These are phyloP conservation scores for Elongisporangium prolatum DNA, from an alignment of 352 stramenopile genomes.

Conservation along the genomic window DNA sequence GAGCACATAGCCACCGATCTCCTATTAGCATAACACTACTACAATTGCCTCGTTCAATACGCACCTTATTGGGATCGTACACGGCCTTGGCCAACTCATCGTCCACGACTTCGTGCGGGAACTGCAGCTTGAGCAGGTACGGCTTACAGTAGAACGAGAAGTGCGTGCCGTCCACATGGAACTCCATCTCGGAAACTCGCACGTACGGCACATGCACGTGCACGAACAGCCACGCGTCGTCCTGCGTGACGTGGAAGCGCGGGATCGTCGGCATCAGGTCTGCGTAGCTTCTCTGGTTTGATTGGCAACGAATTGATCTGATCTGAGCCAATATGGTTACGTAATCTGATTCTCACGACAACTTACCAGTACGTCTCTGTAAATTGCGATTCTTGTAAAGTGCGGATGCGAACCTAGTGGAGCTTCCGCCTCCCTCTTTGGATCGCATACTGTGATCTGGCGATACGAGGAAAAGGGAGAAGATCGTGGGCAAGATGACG, in stretches of 20 bases:
- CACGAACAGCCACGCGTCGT: slow-evolving; percentile 78
- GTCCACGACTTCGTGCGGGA: slow-evolving; percentile 87
- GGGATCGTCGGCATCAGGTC: slow-evolving; percentile 69
- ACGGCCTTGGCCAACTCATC: slow-evolving; percentile 88
- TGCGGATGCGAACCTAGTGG: background rate
- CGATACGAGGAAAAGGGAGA: background rate
- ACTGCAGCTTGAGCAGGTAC: slow-evolving; percentile 96
- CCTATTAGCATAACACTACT: background rate
- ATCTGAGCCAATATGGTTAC: background rate
- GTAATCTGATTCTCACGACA: background rate
- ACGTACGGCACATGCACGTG: slow-evolving; percentile 90
- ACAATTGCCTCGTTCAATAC: background rate
- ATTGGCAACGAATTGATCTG: slow-evolving; percentile 4
- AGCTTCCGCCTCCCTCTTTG: slow-evolving; percentile 8
- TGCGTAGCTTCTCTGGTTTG: background rate
- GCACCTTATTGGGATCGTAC: slow-evolving; percentile 87
- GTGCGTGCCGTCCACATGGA: slow-evolving; percentile 82
- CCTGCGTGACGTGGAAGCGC: slow-evolving; percentile 82
- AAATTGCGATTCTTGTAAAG: background rate
- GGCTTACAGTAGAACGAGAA: slow-evolving; percentile 97
- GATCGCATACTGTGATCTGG: slow-evolving; percentile 14
- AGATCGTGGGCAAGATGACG: slow-evolving; percentile 38
- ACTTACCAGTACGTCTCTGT: background rate
- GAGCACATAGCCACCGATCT: background rate
- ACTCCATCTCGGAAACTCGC: slow-evolving; percentile 91